Evolutionary conservation across 2,329 filamentous ascomycete species (phyloP).

Genomic region (Phyllosticta capitalensis): DNA sequence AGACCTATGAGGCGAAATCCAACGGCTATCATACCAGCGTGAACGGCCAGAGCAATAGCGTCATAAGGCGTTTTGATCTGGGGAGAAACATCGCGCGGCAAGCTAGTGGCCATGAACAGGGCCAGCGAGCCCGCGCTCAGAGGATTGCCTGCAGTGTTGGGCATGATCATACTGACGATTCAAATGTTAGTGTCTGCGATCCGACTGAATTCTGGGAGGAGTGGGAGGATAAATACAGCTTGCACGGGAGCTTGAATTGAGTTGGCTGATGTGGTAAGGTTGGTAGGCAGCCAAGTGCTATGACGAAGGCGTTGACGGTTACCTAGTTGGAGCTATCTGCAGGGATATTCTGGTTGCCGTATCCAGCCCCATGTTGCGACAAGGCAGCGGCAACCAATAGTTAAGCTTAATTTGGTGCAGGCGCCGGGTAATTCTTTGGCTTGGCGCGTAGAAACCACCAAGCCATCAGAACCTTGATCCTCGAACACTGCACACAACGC

Average conservation of each 20-base stretch:
- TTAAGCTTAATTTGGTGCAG: not conserved
- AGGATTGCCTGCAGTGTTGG: constrained; percentile 20
- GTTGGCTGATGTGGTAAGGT: not conserved
- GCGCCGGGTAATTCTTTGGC: not conserved
- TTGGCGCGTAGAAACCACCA: not conserved
- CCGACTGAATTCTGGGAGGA: not conserved
- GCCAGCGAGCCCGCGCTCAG: constrained; percentile 35
- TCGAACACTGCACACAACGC: not conserved
- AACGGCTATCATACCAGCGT: constrained; percentile 71
- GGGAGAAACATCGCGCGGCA: constrained; percentile 30
- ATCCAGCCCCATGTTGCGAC: not conserved
- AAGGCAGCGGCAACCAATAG: not conserved
- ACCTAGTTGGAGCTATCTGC: not conserved
- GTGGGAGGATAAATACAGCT: not conserved
- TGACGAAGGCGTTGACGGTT: not conserved
- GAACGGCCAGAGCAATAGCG: constrained; percentile 71
- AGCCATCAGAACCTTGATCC: no score
- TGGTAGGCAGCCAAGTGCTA: not conserved
- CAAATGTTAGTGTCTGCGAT: not conserved
- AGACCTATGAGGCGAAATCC: constrained; percentile 76
- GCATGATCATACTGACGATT: constrained; percentile 1
- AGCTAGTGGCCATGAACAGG: constrained; percentile 33
- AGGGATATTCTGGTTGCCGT: not conserved
- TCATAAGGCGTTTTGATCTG: constrained; percentile 63
- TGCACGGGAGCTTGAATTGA: not conserved